Conservation (phyloP, 2,329 filamentous ascomycete genomes). For the Neonectria coccinea region DNA sequence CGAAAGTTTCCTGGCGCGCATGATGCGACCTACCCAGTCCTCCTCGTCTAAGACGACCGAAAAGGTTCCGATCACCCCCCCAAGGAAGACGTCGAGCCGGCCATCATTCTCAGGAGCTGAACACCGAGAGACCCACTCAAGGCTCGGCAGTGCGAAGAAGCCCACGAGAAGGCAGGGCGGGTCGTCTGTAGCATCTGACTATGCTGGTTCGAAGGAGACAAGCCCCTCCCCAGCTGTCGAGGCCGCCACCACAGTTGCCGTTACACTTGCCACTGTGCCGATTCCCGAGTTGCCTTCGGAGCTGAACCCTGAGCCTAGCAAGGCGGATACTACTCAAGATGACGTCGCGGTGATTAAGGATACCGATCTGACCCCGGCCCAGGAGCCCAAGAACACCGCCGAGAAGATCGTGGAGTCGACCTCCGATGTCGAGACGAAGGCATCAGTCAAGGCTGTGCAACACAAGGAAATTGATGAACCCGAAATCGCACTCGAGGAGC, state of each 20-base stretch:
- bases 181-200: conserved; percentile 10
- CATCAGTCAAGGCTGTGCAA: conserved; percentile 22
- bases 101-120: conserved; percentile 40
- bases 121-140: conserved; percentile 42
- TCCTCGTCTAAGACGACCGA: conserved; percentile 76
- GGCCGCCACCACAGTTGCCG: conserved; percentile 1
- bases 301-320: conserved; percentile 22
- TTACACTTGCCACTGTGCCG: conserved; percentile 18
- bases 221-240: conserved; percentile 26
- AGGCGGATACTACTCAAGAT: conserved; percentile 30
- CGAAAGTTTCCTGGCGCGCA: conserved; percentile 80
- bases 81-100: conserved; percentile 53
- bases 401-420: conserved; percentile 30
- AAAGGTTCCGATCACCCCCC: conserved; percentile 66
- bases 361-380: conserved; percentile 1
- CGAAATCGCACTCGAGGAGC: conserved; percentile 21
- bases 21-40: conserved; percentile 81
- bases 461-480: conserved; percentile 17
- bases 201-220: conserved; percentile 11
- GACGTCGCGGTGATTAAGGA: conserved; percentile 24
- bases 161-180: conserved; percentile 13
- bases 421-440: conserved; percentile 23
- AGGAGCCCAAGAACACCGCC: not conserved
- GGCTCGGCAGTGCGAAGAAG: conserved; percentile 42
- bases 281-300: conserved; percentile 19